Evolutionary conservation across 1,284 basidiomycete genomes (phyloP).

Genomic region (Microbotryum scabiosae): DNA sequence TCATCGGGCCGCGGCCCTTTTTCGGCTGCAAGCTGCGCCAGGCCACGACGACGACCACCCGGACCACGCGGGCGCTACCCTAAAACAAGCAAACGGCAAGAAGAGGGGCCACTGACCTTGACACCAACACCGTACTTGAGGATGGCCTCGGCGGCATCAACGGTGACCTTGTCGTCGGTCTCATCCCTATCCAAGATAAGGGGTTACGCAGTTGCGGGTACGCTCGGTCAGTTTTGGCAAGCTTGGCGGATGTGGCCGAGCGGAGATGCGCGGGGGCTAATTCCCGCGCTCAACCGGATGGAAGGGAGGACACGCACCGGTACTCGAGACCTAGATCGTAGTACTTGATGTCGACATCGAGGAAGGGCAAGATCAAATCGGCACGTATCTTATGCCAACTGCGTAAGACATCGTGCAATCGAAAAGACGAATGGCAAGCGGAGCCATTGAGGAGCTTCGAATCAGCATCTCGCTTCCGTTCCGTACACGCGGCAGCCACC

Average conservation of each 20-base stretch:
- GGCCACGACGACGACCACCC: neutral
- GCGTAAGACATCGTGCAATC: neutral
- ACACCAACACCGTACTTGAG: slow-evolving; percentile 76
- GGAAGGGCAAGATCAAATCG: slow-evolving; percentile 87
- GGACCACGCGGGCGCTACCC: neutral
- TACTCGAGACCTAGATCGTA: slow-evolving; percentile 90
- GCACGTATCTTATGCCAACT: slow-evolving; percentile 32
- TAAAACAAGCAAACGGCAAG: neutral
- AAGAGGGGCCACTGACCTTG: slow-evolving; percentile 45
- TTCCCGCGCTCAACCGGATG: too few relatives aligned
- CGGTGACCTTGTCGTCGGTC: slow-evolving; percentile 90
- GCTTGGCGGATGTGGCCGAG: too few relatives aligned
- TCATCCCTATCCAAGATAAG: slow-evolving; percentile 39
- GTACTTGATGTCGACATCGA: slow-evolving; percentile 96
- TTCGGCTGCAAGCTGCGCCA: neutral
- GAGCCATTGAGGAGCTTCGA: neutral
- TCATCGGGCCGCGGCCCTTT: neutral
- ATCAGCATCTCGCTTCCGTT: neutral
- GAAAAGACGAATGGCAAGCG: slow-evolving; percentile 2
- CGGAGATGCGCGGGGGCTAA: too few relatives aligned
- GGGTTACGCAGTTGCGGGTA: neutral
- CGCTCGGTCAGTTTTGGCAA: neutral
- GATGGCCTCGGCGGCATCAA: slow-evolving; percentile 70
- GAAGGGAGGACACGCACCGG: slow-evolving; percentile 54
- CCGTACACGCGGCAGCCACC: neutral